Conservation (phyloP, 176 grass and related monocot genomes). For the Dactylis glomerata region DNA sequence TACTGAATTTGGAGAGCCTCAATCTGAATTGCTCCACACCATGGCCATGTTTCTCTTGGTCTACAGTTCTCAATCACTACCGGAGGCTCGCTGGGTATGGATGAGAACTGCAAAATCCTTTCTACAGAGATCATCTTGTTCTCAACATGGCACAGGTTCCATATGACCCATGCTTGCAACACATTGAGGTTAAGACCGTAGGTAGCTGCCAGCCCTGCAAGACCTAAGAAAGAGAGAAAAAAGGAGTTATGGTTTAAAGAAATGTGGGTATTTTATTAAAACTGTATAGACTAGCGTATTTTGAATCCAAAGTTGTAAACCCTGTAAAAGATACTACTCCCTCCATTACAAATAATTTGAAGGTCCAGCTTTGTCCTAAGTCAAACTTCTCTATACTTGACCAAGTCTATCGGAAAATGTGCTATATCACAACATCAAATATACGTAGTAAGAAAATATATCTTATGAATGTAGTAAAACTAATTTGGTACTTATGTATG, state of each 20-base stretch:
- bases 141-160: conserved; percentile 89
- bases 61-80: conserved; percentile 53
- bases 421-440: background rate
- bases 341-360: background rate
- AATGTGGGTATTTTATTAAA: background rate
- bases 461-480: background rate
- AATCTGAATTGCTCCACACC: conserved; percentile 61
- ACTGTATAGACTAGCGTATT: background rate
- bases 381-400: background rate
- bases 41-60: conserved; percentile 63
- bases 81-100: conserved; percentile 65
- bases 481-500: background rate
- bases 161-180: conserved; percentile 89
- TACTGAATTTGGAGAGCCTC: conserved; percentile 68
- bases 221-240: conserved; percentile 49
- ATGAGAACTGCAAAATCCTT: conserved; percentile 86
- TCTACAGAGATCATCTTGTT: conserved; percentile 98
- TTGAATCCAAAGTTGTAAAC: background rate
- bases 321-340: background rate
- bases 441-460: background rate
- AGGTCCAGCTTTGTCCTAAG: background rate
- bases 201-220: conserved; percentile 78
- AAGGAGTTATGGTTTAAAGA: background rate
- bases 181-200: conserved; percentile 90
- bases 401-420: background rate